Base-by-base conservation (phyloP, 73 alveolate species). In the Paramecium sonneborni region DNA sequence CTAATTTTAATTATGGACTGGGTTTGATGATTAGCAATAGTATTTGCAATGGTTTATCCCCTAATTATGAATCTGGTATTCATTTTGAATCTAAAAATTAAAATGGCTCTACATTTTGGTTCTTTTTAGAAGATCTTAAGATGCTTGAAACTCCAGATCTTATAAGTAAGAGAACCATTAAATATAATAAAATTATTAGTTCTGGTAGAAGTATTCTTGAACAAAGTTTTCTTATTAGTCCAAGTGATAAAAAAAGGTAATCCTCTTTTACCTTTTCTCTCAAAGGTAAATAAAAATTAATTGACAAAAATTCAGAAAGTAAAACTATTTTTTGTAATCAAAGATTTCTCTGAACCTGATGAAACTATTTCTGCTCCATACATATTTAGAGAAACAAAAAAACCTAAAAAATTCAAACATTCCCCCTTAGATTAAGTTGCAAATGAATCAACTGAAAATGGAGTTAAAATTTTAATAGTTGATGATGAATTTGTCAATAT, bases 11-110 rank as follows among this genome's bases (percentile, higher is more conserved):
- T 43, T 79, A 79, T 79, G 90, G 90, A 21, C 10, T 79, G 18
- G 90, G 90, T 21, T 79, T 79, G 28, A 39, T 79, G 90, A 79
- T 79, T 5, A 46, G 90, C 20, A 38, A 79, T 46, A 38, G 90
- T 38, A 46, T 79, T 0, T 32, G 62, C 6, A 79, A 46, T 30
- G 90, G 90, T 0, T 34, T 79, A 24, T 79, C 44, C 1, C 90
- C 76, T 6, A 46, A 44, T 24, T 79, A 23, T 23, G 41, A 79
- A 39, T 18, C 44, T 24, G 90, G 90, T 11, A 43, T 79, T 10
- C 44, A 79, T 24, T 79, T 79, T 26, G 41, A 39, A 20, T 43
- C 90, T 6, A 18, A 23, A 2, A n/a, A 44, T 10, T 11, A 24
- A 18, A 26, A 30, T 21, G 90, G 90, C 1, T 79, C 90, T 14